phyloP scores from a whole-genome alignment of 768 basidiomycete genomes.

The Hortiboletus campestris region DNA sequence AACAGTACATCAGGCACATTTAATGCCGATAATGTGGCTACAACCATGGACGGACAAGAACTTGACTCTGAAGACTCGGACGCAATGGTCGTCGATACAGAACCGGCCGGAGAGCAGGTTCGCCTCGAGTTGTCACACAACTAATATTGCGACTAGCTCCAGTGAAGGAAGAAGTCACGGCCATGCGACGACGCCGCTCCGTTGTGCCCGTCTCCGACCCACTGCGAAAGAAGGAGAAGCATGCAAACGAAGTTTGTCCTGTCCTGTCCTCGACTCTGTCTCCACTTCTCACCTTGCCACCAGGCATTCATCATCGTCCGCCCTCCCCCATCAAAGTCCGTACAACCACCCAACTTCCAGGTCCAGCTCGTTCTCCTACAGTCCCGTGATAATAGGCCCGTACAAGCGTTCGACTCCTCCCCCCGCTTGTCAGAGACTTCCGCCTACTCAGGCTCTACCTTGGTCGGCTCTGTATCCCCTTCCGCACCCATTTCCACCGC shows the following conservation, averaged over 20 bases:
- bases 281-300: conserved; percentile 5
- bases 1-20: not conserved
- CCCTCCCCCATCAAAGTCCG: conserved; percentile 81
- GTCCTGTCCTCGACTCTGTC: not conserved
- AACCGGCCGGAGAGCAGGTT: not conserved
- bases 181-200: not conserved
- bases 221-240: conserved; percentile 45
- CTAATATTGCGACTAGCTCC: not conserved
- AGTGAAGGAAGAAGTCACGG: not conserved
- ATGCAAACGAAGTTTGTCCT: conserved; percentile 46
- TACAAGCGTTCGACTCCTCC: conserved; percentile 50
- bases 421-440: conserved; percentile 50
- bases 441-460: conserved; percentile 48
- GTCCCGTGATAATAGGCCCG: conserved; percentile 40
- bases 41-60: not conserved
- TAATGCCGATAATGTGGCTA: not conserved
- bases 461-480: conserved; percentile 41
- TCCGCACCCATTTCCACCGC: conserved; percentile 42
- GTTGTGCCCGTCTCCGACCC: conserved; percentile 25
- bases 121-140: not conserved
- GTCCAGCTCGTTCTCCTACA: conserved; percentile 80
- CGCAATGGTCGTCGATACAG: not conserved
- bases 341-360: conserved; percentile 87
- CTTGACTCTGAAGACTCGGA: not conserved
- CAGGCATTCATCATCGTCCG: conserved; percentile 92